phyloP scores from a whole-genome alignment of 1,139 yeast species.

The Protomyces pachydermus region DNA sequence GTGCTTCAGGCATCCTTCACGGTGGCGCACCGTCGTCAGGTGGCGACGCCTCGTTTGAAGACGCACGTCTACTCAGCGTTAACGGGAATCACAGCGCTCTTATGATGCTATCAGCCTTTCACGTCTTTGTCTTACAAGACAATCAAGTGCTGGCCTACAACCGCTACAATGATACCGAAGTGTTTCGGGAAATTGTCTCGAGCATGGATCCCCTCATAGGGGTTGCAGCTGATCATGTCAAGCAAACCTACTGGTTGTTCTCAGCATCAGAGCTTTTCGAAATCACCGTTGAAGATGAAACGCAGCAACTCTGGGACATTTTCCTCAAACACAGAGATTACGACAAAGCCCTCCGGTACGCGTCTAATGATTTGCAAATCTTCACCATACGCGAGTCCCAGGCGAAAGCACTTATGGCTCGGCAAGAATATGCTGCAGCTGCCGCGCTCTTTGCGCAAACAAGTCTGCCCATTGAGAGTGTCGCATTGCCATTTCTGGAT shows the following conservation, averaged over 20 bases:
- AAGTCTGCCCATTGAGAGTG: conserved; percentile 64
- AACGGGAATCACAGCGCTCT: background rate
- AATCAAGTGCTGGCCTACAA: background rate
- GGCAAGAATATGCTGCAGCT: conserved; percentile 47
- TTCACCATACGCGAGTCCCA: conserved; percentile 59
- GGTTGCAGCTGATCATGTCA: conserved; percentile 53
- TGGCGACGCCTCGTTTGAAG: conserved; percentile 17
- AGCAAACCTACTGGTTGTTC: conserved; percentile 58
- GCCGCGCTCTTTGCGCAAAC: conserved; percentile 61
- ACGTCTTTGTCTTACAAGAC: conserved; percentile 1
- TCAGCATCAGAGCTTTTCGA: conserved; percentile 56
- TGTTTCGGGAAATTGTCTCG: background rate
- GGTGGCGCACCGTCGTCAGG: conserved; percentile 8
- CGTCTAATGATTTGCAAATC: conserved; percentile 44
- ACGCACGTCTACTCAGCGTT: background rate
- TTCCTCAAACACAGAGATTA: conserved; percentile 58
- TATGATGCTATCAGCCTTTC: conserved; percentile 6
- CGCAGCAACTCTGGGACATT: conserved; percentile 69
- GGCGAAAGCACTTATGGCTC: conserved; percentile 53
- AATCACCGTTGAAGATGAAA: conserved; percentile 63
- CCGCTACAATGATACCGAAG: conserved; percentile 7
- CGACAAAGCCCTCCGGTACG: conserved; percentile 60
- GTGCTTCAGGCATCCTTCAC: conserved; percentile 7
- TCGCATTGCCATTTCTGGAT: conserved; percentile 60
- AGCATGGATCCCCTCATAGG: conserved; percentile 42